A percentile compares a stretch with the other conserved stretches of the same genome.
Conservation (phyloP, 495 filamentous ascomycete genomes). For the Hyphodiscus hymeniophilus region DNA sequence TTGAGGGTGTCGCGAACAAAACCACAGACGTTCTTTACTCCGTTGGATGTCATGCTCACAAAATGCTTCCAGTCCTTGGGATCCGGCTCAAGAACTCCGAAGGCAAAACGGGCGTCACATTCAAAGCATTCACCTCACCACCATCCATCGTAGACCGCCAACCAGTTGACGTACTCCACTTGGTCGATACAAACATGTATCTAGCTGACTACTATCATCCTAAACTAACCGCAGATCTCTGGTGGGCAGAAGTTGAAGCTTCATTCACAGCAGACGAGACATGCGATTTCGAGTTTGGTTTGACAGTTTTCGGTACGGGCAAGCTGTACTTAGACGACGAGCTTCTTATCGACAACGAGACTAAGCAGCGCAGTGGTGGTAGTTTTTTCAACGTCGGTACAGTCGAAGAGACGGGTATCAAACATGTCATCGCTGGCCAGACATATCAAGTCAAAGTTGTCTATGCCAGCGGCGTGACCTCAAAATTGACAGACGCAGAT, state of each 20-base stretch:
- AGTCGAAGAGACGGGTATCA: slow-evolving; percentile 47
- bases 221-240: slow-evolving; percentile 42
- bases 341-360: slow-evolving; percentile 57
- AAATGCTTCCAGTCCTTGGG: slow-evolving; percentile 46
- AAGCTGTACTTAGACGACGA: slow-evolving; percentile 57
- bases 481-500: slow-evolving; percentile 42
- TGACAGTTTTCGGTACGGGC: slow-evolving; percentile 58
- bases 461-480: slow-evolving; percentile 57
- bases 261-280: slow-evolving; percentile 46
- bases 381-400: slow-evolving; percentile 54
- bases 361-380: slow-evolving; percentile 47
- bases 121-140: slow-evolving; percentile 50
- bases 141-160: slow-evolving; percentile 32
- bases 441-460: slow-evolving; percentile 51
- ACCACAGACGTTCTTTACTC: slow-evolving; percentile 33
- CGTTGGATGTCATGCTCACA: slow-evolving; percentile 50
- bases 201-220: slow-evolving; percentile 56
- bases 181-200: slow-evolving; percentile 43
- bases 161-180: slow-evolving; percentile 42
- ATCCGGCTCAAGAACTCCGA: slow-evolving; percentile 35
- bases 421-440: slow-evolving; percentile 45
- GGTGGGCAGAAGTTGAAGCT: slow-evolving; percentile 54
- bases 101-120: slow-evolving; percentile 44
- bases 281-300: slow-evolving; percentile 42
- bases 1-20: slow-evolving; percentile 48